Base-by-base conservation (phyloP, 2,329 filamentous ascomycete genomes). In the Gaeumannomyces sp. region DNA sequence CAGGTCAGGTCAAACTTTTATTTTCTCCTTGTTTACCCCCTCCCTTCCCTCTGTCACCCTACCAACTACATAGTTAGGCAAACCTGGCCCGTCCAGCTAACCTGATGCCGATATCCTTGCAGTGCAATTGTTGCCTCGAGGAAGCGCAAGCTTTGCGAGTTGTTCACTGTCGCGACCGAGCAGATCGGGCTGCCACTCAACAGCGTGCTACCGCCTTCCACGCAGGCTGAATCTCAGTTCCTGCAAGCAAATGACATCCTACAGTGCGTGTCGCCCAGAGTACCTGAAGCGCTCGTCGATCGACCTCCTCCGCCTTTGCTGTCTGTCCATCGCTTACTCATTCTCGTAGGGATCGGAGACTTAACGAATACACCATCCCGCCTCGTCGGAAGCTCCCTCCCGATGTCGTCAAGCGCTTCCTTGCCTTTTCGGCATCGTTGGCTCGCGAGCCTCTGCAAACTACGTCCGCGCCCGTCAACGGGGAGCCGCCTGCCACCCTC, bases 111-210 rank as follows among this genome's bases (percentile, higher is more conserved):
- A 11, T 53, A 7, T n/a, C 8, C 2, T 53, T n/a, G 66, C 75
- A 90, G 87, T 79, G 83, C 85, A 85, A 88, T 89, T 84, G 86
- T 90, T 83, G 85, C 84, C 78, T 92, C 90, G 83, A 90, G 91
- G 79, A 95, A 96, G 86, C 89, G 92, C 78, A 96, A 96, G 83
- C 85, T 97, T 76, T 89, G 89, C 76, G 90, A 95, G 81, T 85
- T 97, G 72, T 96, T 90, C 81, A 84, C 85, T 72, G 86, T 91
- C 83, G 89, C 91, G 81, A 90, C 89, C 76, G 86, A 88, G 77
- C 78, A 83, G 81, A 86, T 77, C 79, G 80, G 76, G 80, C 88
- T 72, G 85, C 85, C 72, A 83, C 84, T 74, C 72, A 82, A 83
- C 69, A 77, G 79, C 70, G 84, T 87, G 81, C 82, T 82, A 80